phyloP scores from a whole-genome alignment of 2,329 filamentous ascomycete species.

The Botrytis squamosa region DNA sequence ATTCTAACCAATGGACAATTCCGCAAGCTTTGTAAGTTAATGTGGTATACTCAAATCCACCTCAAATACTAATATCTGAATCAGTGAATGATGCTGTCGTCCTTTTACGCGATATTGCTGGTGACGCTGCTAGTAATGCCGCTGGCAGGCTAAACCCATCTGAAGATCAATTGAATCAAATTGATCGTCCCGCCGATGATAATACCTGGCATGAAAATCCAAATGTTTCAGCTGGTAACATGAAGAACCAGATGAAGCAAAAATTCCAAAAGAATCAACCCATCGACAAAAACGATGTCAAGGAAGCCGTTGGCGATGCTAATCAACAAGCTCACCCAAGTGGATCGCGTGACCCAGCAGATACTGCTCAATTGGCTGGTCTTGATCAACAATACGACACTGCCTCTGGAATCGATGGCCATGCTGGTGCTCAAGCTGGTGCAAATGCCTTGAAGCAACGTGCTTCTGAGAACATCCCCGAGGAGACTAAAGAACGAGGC shows the following conservation, averaged over 20 bases:
- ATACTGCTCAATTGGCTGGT: conserved; percentile 50
- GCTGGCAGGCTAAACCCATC: conserved; percentile 73
- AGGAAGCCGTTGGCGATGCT: conserved; percentile 59
- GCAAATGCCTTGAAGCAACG: conserved; percentile 52
- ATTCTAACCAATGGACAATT: conserved; percentile 90
- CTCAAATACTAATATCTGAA: conserved; percentile 28
- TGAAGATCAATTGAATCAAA: conserved; percentile 71
- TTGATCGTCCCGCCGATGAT: conserved; percentile 82
- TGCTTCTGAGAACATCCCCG: conserved; percentile 60
- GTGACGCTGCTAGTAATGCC: conserved; percentile 80
- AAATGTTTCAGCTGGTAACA: conserved; percentile 65
- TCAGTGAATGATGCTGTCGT: conserved; percentile 73
- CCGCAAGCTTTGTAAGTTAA: conserved; percentile 31
- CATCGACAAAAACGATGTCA: conserved; percentile 54
- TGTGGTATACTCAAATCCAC: not conserved
- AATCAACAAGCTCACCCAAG: conserved; percentile 55
- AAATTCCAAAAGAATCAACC: conserved; percentile 55
- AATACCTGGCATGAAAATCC: conserved; percentile 93
- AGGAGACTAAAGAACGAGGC: conserved; percentile 56
- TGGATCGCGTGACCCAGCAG: conserved; percentile 53
- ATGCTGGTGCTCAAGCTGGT: conserved; percentile 44
- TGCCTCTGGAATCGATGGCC: conserved; percentile 51
- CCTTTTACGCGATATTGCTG: conserved; percentile 84
- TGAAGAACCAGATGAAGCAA: conserved; percentile 67
- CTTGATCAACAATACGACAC: conserved; percentile 47